Conservation (phyloP, 169 alveolate species). For the Plasmodium inui region DNA sequence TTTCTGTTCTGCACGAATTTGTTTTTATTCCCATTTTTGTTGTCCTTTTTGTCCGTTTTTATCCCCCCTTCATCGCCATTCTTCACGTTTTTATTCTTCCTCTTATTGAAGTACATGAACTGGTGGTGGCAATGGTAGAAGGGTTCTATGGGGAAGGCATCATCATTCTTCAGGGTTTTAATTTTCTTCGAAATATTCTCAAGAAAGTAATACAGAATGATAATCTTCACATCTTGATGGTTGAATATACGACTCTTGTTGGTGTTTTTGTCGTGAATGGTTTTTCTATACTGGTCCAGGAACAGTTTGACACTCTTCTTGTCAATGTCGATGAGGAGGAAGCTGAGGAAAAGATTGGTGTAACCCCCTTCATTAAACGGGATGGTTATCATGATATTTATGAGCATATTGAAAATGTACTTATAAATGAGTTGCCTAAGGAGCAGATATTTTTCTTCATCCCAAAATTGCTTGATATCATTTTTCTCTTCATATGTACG, state of each 20-base stretch:
- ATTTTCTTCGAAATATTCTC: slow-evolving; percentile 75
- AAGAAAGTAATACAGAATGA: slow-evolving; percentile 65
- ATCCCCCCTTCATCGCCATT: neutral
- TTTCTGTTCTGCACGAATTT: slow-evolving; percentile 5
- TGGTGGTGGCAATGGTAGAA: slow-evolving; percentile 63
- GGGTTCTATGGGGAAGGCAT: slow-evolving; percentile 43
- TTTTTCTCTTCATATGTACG: slow-evolving; percentile 39
- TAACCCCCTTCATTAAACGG: slow-evolving; percentile 62
- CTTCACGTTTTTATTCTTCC: slow-evolving; percentile 48
- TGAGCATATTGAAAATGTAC: slow-evolving; percentile 59
- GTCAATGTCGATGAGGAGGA: slow-evolving; percentile 57
- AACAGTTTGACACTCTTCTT: slow-evolving; percentile 48
- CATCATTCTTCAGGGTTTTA: slow-evolving; percentile 69
- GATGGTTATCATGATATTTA: slow-evolving; percentile 72
- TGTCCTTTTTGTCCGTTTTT: neutral
- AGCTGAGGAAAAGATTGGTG: slow-evolving; percentile 48
- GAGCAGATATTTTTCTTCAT: slow-evolving; percentile 37
- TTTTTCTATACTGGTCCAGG: slow-evolving; percentile 71
- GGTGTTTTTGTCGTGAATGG: slow-evolving; percentile 76
- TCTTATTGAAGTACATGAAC: slow-evolving; percentile 61
- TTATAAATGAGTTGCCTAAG: slow-evolving; percentile 56
- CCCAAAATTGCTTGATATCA: slow-evolving; percentile 38
- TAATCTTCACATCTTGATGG: slow-evolving; percentile 73
- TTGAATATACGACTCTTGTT: slow-evolving; percentile 75
- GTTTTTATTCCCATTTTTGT: slow-evolving; percentile 1